phyloP scores from a whole-genome alignment of 169 alveolate genomes.

The Plasmodium blacklocki region DNA sequence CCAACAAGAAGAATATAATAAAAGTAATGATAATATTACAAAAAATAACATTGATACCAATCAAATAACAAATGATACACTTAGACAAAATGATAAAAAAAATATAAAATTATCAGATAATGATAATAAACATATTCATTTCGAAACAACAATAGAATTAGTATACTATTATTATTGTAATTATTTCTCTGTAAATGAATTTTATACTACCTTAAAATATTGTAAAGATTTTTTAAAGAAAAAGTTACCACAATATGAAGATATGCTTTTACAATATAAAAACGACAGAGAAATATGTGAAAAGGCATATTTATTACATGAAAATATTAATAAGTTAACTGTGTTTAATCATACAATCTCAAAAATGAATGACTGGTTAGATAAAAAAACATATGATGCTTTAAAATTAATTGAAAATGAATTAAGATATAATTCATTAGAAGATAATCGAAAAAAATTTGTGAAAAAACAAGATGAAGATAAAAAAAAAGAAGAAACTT shows the following conservation, averaged over 20 bases:
- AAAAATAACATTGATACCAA: neutral
- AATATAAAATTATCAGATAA: neutral
- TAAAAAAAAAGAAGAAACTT: conserved; percentile 72
- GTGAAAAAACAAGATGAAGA: conserved; percentile 57
- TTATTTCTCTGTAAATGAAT: conserved; percentile 50
- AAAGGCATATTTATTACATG: conserved; percentile 46
- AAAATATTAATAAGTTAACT: conserved; percentile 33
- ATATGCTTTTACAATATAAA: conserved; percentile 61
- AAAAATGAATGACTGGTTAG: conserved; percentile 74
- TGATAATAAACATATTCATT: conserved; percentile 27
- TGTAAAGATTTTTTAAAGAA: conserved; percentile 64
- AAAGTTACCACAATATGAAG: conserved; percentile 60
- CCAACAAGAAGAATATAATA: neutral
- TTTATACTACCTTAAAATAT: conserved; percentile 44
- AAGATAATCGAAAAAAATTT: conserved; percentile 74
- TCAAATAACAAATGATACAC: neutral
- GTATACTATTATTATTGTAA: conserved; percentile 51
- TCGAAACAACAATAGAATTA: conserved; percentile 63
- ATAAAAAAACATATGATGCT: conserved; percentile 70
- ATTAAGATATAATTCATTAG: conserved; percentile 56
- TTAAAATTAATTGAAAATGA: conserved; percentile 71
- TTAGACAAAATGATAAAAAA: neutral
- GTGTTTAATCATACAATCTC: conserved; percentile 68
- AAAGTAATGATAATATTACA: neutral
- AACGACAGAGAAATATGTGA: conserved; percentile 48